These are phyloP conservation scores for Hydrangea macrophylla DNA, from an alignment of 148 eudicot species.

Conservation along the genomic window DNA sequence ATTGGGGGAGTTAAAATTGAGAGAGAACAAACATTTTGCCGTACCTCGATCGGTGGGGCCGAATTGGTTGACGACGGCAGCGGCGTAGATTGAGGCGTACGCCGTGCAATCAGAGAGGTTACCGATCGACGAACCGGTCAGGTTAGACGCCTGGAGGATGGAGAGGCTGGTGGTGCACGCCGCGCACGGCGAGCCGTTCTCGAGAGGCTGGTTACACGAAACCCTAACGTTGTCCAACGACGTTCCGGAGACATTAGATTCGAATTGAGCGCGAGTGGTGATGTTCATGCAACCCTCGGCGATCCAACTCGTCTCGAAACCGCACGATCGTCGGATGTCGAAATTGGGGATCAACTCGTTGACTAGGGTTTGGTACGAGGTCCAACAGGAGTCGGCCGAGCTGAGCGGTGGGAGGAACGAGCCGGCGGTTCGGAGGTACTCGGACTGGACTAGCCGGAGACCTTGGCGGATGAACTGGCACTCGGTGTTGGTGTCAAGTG, in stretches of 20 bases:
- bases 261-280: slow-evolving; percentile 50
- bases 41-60: slow-evolving; percentile 76
- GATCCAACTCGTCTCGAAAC: slow-evolving; percentile 49
- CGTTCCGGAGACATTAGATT: slow-evolving; percentile 23
- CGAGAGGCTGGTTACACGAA: slow-evolving; percentile 54
- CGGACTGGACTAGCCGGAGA: slow-evolving; percentile 58
- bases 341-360: slow-evolving; percentile 34
- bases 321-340: slow-evolving; percentile 46
- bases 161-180: slow-evolving; percentile 26
- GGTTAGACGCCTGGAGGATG: slow-evolving; percentile 38
- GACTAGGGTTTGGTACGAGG: slow-evolving; percentile 40
- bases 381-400: slow-evolving; percentile 68
- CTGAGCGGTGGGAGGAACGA: slow-evolving; percentile 48
- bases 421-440: slow-evolving; percentile 46
- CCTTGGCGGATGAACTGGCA: slow-evolving; percentile 57
- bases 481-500: slow-evolving; percentile 14
- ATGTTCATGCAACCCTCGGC: slow-evolving; percentile 71
- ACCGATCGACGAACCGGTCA: slow-evolving; percentile 35
- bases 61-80: slow-evolving; percentile 41
- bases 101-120: slow-evolving; percentile 61
- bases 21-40: slow-evolving; percentile 45
- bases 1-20: slow-evolving; percentile 19
- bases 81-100: slow-evolving; percentile 57
- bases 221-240: slow-evolving; percentile 22
- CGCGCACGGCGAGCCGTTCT: slow-evolving; percentile 49